Percentiles rank a stretch among this genome's conserved stretches.
phyloP scores from a whole-genome alignment of 2,329 filamentous ascomycete genomes.

The Aureobasidium sp. region DNA sequence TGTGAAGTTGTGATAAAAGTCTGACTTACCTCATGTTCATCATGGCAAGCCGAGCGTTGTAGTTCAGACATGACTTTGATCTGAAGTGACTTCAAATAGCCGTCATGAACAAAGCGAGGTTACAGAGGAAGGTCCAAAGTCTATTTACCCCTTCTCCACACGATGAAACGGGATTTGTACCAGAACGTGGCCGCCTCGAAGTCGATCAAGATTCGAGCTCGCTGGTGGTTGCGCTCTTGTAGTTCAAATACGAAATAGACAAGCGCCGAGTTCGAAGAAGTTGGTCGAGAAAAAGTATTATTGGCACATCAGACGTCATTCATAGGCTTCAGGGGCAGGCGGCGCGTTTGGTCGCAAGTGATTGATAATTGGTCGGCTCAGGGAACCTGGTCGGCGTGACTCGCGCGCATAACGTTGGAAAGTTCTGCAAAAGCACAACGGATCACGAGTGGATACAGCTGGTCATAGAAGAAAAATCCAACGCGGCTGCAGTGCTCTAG shows the following conservation, averaged over 20 bases:
- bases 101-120: not conserved
- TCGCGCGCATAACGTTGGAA: slow-evolving; percentile 12
- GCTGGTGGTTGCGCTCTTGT: not conserved
- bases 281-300: not conserved
- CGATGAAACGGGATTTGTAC: slow-evolving; percentile 5
- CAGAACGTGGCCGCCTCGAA: slow-evolving; percentile 9
- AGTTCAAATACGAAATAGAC: not conserved
- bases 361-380: not conserved
- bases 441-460: not conserved
- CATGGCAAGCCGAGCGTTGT: not conserved
- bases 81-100: not conserved
- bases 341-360: slow-evolving; percentile 2
- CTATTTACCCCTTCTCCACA: slow-evolving; percentile 11
- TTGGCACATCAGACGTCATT: not conserved
- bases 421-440: not conserved
- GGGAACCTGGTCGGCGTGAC: not conserved
- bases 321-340: not conserved
- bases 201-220: not conserved
- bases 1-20: not conserved
- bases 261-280: not conserved
- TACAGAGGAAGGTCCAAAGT: not conserved
- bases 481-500: not conserved
- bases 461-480: not conserved
- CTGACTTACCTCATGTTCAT: not conserved
- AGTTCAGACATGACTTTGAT: not conserved